A percentile compares a stretch with the other conserved stretches of the same genome.
Conservation (phyloP, 768 basidiomycete species). For the Termitomyces eurrhizus region DNA sequence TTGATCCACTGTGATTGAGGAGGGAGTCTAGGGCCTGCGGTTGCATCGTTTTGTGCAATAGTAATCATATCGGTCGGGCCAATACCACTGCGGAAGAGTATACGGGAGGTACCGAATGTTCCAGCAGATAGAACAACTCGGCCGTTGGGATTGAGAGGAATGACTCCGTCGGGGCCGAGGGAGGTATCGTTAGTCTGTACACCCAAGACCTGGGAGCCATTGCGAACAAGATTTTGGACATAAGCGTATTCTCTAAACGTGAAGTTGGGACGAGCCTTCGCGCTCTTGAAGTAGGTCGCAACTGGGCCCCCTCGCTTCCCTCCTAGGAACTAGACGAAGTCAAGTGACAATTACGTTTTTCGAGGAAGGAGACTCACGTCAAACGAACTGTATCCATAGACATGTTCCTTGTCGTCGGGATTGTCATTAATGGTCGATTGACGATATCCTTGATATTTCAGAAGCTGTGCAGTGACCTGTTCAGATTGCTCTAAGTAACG, state of each 20-base stretch:
- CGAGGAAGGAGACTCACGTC: slow-evolving; percentile 24
- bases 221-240: slow-evolving; percentile 52
- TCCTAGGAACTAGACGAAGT: slow-evolving; percentile 30
- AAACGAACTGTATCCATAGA: slow-evolving; percentile 50
- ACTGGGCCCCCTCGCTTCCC: slow-evolving; percentile 54
- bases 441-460: slow-evolving; percentile 45
- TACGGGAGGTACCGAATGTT: slow-evolving; percentile 50
- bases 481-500: slow-evolving; percentile 52
- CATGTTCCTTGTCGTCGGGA: slow-evolving; percentile 55
- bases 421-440: slow-evolving; percentile 53
- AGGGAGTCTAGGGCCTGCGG: slow-evolving; percentile 44
- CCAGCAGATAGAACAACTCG: slow-evolving; percentile 60
- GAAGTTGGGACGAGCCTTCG: slow-evolving; percentile 48
- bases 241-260: slow-evolving; percentile 43
- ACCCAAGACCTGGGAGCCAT: slow-evolving; percentile 51
- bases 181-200: slow-evolving; percentile 59
- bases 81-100: slow-evolving; percentile 59
- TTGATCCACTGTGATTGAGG: slow-evolving; percentile 49
- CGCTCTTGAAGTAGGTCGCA: slow-evolving; percentile 58
- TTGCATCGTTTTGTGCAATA: slow-evolving; percentile 42
- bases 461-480: slow-evolving; percentile 38
- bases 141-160: slow-evolving; percentile 51
- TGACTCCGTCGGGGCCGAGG: slow-evolving; percentile 51
- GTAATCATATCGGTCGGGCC: slow-evolving; percentile 57
- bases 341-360: neutral